Evolutionary conservation across 139 green algal genomes (phyloP).

Genomic region (Chlamydomonas asymmetrica): DNA sequence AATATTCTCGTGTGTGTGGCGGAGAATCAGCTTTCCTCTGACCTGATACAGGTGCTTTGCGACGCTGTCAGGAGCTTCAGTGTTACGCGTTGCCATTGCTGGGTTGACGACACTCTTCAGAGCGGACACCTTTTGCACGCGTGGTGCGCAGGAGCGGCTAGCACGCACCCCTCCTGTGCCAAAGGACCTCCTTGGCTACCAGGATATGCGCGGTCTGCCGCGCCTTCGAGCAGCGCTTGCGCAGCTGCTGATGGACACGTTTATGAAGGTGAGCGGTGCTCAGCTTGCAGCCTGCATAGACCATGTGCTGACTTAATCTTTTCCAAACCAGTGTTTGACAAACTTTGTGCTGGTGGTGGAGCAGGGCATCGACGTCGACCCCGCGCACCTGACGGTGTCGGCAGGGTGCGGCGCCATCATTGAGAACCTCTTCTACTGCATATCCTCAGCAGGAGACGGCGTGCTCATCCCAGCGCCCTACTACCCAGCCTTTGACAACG

Average conservation of each 20-base stretch:
- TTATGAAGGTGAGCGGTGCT: constrained; percentile 43
- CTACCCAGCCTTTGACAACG: constrained; percentile 84
- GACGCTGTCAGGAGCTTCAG: not conserved
- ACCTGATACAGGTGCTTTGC: constrained; percentile 26
- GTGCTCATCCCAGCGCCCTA: constrained; percentile 78
- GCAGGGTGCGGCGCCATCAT: constrained; percentile 62
- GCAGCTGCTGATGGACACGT: constrained; percentile 41
- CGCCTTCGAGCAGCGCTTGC: constrained; percentile 43
- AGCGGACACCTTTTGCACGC: not conserved
- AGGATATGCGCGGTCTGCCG: constrained; percentile 41
- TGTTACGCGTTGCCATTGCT: no score
- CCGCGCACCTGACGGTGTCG: constrained; percentile 43
- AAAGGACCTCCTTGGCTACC: constrained; percentile 2
- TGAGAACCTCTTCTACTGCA: constrained; percentile 57
- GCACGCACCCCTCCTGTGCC: not conserved
- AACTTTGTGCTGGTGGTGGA: not conserved
- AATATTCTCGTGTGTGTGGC: constrained; percentile 46
- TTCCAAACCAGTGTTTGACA: not conserved
- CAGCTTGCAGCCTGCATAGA: not conserved
- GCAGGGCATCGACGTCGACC: constrained; percentile 51
- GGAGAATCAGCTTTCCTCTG: constrained; percentile 46
- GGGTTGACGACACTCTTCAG: not conserved
- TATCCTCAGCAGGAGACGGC: constrained; percentile 23
- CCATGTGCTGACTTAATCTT: not conserved
- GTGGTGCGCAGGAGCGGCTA: constrained; percentile 10